Conservation (phyloP, 2,329 filamentous ascomycete species). For the Trichoderma koningiopsis region DNA sequence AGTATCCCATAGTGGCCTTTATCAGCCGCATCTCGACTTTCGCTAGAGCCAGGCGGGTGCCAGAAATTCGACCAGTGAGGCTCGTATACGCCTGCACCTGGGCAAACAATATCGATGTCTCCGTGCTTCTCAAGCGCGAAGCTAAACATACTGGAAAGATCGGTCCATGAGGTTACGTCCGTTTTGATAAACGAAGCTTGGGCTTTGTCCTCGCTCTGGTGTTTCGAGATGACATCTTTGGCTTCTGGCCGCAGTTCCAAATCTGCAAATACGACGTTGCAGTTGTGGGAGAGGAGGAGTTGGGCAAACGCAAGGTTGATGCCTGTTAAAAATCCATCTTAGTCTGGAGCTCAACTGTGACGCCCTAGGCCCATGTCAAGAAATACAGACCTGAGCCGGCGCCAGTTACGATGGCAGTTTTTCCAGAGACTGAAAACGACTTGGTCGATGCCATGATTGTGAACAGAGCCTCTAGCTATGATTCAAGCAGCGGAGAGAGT, state of each 20-base stretch:
- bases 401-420: constrained; percentile 33
- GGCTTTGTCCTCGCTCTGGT: neutral
- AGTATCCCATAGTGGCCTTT: constrained; percentile 39
- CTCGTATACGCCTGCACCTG: constrained; percentile 24
- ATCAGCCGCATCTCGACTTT: constrained; percentile 35
- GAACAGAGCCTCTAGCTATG: neutral
- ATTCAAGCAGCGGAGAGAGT: neutral
- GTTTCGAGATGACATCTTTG: constrained; percentile 13
- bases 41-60: constrained; percentile 35
- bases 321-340: constrained; percentile 33
- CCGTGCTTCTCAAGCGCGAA: constrained; percentile 12
- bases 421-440: constrained; percentile 32
- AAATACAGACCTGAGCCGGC: constrained; percentile 30
- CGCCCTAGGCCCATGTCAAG: too few species aligned
- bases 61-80: constrained; percentile 25
- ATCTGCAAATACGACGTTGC: constrained; percentile 26
- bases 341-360: neutral
- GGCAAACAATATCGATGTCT: constrained; percentile 24
- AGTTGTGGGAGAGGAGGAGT: constrained; percentile 41
- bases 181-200: constrained; percentile 17
- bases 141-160: constrained; percentile 18
- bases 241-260: constrained; percentile 20
- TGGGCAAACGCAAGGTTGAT: constrained; percentile 50
- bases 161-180: constrained; percentile 24
- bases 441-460: neutral